Evolutionary conservation across 2,329 filamentous ascomycete genomes (phyloP), one percentile per base, ranked within the genome.

Genomic region (Ustulina deusta): DNA sequence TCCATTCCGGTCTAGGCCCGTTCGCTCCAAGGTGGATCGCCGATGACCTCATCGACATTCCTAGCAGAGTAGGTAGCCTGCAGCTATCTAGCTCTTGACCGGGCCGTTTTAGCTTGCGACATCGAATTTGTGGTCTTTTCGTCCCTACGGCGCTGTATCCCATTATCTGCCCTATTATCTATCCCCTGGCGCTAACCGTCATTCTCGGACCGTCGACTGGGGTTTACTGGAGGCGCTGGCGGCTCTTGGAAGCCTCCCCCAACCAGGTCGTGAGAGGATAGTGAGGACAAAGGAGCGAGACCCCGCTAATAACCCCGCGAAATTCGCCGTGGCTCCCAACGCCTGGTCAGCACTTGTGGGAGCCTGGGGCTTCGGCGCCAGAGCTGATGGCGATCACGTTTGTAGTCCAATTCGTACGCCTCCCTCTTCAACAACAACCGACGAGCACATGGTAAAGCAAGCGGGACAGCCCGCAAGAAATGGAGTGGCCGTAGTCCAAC

Each of bases 251-350:
- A 52, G 56, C 60, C 48, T 56, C 57, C 57, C 46, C 61, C 52
- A 46, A 61, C 27, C 38, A 57, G 59, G 60, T 42, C 61, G 48
- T 46, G 60, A 44, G 44, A 57, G 49, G 22, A 49, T 10, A 63
- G 63, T 40, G 59, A 66, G 51, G 61, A 55, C 62, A 62, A 17
- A 52, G 66, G 61, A 66, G 58, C 63, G 51, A 60, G 57, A 74
- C 74, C 74, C 75, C 75, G 74, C 74, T 74, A 77, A 71, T 74
- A 76, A 69, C 74, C 74, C 75, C 75, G 75, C 75, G 75, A 74
- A 73, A 76, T 63, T 74, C 75, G 75, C 75, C 75, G 75, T 77
- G 74, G 71, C 73, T 68, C 57, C 70, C 68, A 72, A 61, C 59
- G 71, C 65, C 65, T 66, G 74, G 72, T 62, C 68, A 32, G 54